phyloP scores from a whole-genome alignment of 108 stramenopile genomes.

The Cyclostephanos invisitatus region DNA sequence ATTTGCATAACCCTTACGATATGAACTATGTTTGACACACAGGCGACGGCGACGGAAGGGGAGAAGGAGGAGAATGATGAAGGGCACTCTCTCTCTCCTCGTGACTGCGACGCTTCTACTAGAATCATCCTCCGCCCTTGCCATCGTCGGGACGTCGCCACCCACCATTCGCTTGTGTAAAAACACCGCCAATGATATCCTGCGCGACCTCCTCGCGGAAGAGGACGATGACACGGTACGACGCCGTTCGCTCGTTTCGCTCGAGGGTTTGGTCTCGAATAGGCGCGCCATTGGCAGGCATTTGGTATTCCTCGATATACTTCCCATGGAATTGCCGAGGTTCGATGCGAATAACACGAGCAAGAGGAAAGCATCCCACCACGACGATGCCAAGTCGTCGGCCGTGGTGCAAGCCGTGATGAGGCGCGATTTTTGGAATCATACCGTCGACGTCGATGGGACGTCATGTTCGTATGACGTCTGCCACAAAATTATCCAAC shows the following conservation, averaged over 20 bases:
- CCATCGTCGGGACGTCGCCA: slow-evolving; percentile 5
- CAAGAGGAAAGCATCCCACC: slow-evolving; percentile 4
- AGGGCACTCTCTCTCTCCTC: background rate
- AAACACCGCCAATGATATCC: slow-evolving; percentile 20
- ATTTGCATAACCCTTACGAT: no score
- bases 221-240: background rate
- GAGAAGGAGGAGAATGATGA: no score
- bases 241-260: slow-evolving; percentile 10
- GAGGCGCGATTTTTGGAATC: slow-evolving; percentile 38
- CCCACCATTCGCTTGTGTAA: slow-evolving; percentile 8
- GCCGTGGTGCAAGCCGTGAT: slow-evolving; percentile 37
- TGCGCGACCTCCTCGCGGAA: slow-evolving; percentile 16
- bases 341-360: background rate
- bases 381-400: slow-evolving; percentile 18
- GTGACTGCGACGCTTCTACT: background rate
- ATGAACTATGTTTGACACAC: no score
- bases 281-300: slow-evolving; percentile 24
- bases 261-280: slow-evolving; percentile 28
- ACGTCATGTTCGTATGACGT: slow-evolving; percentile 21
- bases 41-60: no score
- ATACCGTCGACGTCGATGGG: slow-evolving; percentile 1
- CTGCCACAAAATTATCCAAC: slow-evolving; percentile 45
- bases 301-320: slow-evolving; percentile 31
- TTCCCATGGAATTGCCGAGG: slow-evolving; percentile 13
- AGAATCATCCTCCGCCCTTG: background rate